These are phyloP conservation scores for Beauveria rudraprayagi DNA, from an alignment of 2,329 filamentous ascomycete species.

Conservation along the genomic window DNA sequence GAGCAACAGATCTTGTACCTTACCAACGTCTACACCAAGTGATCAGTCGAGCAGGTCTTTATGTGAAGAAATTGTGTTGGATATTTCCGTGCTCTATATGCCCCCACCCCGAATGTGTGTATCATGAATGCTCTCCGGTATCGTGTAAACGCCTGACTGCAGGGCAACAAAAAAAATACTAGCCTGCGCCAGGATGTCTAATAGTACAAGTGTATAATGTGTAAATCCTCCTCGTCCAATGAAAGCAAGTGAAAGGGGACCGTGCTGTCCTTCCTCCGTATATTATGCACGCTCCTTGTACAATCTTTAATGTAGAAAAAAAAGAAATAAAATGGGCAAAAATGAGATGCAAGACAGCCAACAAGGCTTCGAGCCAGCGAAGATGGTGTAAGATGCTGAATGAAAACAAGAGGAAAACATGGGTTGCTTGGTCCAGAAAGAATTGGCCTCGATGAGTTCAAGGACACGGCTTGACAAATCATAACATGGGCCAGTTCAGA, in stretches of 20 bases:
- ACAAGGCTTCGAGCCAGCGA: constrained; percentile 17
- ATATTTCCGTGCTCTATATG: constrained; percentile 10
- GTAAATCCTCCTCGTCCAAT: constrained; percentile 2
- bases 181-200: neutral
- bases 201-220: constrained; percentile 11
- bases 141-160: neutral
- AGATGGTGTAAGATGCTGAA: constrained; percentile 8
- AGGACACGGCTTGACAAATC: neutral
- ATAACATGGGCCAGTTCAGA: neutral
- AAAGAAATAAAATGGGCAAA: neutral
- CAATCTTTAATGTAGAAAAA: neutral
- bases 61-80: constrained; percentile 5
- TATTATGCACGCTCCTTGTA: constrained; percentile 12
- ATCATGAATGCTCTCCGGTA: constrained; percentile 9
- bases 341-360: neutral
- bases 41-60: constrained; percentile 7
- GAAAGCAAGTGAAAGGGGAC: neutral
- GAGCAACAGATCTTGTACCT: neutral
- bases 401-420: neutral
- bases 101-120: constrained; percentile 4
- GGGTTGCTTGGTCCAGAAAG: neutral
- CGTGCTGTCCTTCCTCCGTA: neutral
- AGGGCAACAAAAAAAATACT: neutral
- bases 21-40: constrained; percentile 11
- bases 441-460: neutral